phyloP scores from a whole-genome alignment of 169 alveolate genomes.

The Babesia bovis region DNA sequence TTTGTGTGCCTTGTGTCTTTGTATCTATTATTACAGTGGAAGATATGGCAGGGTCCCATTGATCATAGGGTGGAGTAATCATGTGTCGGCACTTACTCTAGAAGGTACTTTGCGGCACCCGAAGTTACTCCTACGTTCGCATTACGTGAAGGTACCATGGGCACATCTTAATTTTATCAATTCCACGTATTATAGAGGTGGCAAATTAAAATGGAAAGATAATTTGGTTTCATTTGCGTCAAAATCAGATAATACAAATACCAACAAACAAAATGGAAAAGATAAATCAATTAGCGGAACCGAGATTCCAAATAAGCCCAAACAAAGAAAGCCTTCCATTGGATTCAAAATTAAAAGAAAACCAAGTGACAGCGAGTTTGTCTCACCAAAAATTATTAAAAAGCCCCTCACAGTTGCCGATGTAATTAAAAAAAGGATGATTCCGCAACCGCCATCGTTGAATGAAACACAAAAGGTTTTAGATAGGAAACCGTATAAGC shows the following conservation, averaged over 20 bases:
- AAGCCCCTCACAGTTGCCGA: slow-evolving; percentile 33
- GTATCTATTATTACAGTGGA: too few species aligned
- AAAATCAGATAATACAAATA: background rate
- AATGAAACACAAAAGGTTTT: slow-evolving; percentile 19
- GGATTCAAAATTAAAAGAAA: background rate
- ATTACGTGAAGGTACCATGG: too few species aligned
- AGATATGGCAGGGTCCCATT: too few species aligned
- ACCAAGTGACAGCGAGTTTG: background rate
- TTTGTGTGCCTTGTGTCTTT: background rate
- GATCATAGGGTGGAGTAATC: too few species aligned
- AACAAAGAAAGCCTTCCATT: background rate
- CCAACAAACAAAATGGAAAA: background rate
- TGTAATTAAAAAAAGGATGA: slow-evolving; percentile 7
- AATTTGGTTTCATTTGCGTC: background rate
- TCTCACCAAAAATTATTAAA: background rate
- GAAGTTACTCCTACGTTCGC: too few species aligned
- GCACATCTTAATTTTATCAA: too few species aligned
- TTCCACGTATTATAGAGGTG: too few species aligned
- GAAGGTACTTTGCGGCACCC: too few species aligned
- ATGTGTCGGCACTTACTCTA: too few species aligned
- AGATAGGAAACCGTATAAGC: slow-evolving; percentile 52
- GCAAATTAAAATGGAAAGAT: too few species aligned
- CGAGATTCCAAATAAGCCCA: background rate
- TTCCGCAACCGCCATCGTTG: slow-evolving; percentile 52
- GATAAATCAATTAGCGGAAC: background rate